Evolutionary conservation across 192 early-diverging fungal species (phyloP), one percentile per base, ranked within the genome.

Genomic region (Coemansia sp.): DNA sequence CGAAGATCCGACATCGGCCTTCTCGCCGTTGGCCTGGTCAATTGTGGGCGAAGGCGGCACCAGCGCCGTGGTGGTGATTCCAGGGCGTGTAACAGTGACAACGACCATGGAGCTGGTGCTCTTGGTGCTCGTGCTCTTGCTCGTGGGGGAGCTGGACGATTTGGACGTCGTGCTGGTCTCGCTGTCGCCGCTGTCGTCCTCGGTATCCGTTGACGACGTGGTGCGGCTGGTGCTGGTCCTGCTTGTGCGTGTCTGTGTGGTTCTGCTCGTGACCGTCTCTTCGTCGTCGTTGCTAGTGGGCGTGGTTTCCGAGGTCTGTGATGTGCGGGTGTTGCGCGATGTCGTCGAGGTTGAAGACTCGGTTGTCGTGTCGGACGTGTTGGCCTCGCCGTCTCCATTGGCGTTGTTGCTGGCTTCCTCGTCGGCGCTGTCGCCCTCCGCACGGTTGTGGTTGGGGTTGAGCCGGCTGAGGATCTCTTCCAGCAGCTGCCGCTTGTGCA

Each of bases 21-120:
- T 74, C 44, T 64, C 59, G 27, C 65, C 71, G 49, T 74, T 49
- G 19, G 53, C 48, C 48, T 61, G 49, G 42, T 72, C 69, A 46
- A 72, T 72, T 24, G 63, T 65, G 1, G 65, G 65, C 18, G 58
- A 34, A 8, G 52, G 49, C 17, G 47, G 57, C 32, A 61, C 43
- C 37, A 32, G 13, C 11, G 69, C 64, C 5, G 69, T 72, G 7
- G 37, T 51, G 4, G 63, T 64, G 6, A 33, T 15, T 26, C 58
- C 58, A 5, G 62, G 57, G 42, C 69, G 53, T 30, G 69, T 72
- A 5, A 61, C 45, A 8, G 69, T 72, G 10, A 72, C 62, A 11
- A 72, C n/a, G 14, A 51, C 55, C 60, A 64, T 25, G 11, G 29
- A 50, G 19, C 25, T 45, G 4, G 14, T 32, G 5, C 6, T 32